Conservation (phyloP, 345 rosid genomes). For the Hibiscus syriacus region DNA sequence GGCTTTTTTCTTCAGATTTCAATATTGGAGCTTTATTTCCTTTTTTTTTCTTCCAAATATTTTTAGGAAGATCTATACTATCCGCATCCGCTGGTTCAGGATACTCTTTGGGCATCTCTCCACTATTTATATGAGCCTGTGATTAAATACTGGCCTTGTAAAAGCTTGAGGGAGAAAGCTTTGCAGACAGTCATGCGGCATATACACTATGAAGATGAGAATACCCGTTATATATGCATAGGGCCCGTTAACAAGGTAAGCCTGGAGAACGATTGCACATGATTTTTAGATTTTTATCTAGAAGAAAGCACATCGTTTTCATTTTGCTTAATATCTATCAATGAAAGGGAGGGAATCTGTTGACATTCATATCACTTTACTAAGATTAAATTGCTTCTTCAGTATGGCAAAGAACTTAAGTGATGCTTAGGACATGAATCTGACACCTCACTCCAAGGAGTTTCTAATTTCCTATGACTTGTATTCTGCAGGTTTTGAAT, state of each 20-base stretch:
- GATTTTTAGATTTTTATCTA: background rate
- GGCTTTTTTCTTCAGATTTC: background rate
- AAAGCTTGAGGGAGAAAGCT: constrained; percentile 55
- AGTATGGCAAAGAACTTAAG: constrained; percentile 4
- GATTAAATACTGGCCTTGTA: background rate
- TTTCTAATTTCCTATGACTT: background rate
- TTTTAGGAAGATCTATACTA: background rate
- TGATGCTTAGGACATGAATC: constrained; percentile 5
- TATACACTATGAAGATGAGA: constrained; percentile 72
- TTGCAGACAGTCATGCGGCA: constrained; percentile 40
- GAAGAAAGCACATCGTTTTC: background rate
- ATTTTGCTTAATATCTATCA: background rate
- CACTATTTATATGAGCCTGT: background rate
- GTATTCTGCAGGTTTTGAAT: constrained; percentile 39
- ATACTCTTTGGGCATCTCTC: background rate
- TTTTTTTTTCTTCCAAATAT: background rate
- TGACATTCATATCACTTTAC: background rate
- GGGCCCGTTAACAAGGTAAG: constrained; percentile 68
- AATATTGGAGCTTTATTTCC: background rate
- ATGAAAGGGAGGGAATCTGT: background rate
- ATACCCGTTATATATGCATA: constrained; percentile 57
- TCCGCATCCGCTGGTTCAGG: background rate
- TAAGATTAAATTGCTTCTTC: background rate
- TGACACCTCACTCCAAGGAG: background rate
- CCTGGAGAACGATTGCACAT: constrained; percentile 10